Evolutionary conservation across 495 filamentous ascomycete species (phyloP), one percentile per base, ranked within the genome.

Genomic region (Penicillium argentinense): DNA sequence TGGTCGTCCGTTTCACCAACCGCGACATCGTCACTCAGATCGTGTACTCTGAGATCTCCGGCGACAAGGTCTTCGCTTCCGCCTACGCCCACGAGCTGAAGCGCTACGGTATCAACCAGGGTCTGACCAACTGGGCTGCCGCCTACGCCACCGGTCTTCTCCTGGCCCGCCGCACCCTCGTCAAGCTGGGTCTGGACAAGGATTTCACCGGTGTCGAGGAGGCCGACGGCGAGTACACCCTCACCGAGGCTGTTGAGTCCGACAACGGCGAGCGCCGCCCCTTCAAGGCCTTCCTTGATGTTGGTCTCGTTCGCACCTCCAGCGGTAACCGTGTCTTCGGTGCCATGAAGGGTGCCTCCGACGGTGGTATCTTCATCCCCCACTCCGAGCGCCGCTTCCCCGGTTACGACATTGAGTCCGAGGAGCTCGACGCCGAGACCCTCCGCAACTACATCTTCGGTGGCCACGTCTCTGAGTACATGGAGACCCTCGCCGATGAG

Each of bases 1-100:
- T 99, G 67, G 93, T 99, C 47, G 92, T 99, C 68, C 92, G 93
- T 72, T 99, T 99, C 88, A 97, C 95, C 83, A 97, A 97, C 84
- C 87, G 89, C 69, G 93, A 98, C 78, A 95, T 99, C 80, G 84
- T 99, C 78, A 83, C 82, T 73, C 93, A 99, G 78, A 93, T 99
- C 74, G 81, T 97, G 73, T 88, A 81, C 72, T 95, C 95, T 37
- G 93, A 99, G 80, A 87, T 99, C 78, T 82, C 78, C 63, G 93
- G 93, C 61, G 93, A 99, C 84, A 97, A 97, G 82, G 84, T 99
- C 68, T 86, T 97, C 72, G 71, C 73, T 70, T 71, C 87, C 39
- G 93, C 93, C 68, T 99, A 99, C 86, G 81, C 87, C 56, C 93
- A 99, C 82, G 93, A 99, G 78, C 88, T 99, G 59, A 86, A 87